Base-by-base conservation (phyloP, 768 basidiomycete genomes). In the Crucibulum laeve region DNA sequence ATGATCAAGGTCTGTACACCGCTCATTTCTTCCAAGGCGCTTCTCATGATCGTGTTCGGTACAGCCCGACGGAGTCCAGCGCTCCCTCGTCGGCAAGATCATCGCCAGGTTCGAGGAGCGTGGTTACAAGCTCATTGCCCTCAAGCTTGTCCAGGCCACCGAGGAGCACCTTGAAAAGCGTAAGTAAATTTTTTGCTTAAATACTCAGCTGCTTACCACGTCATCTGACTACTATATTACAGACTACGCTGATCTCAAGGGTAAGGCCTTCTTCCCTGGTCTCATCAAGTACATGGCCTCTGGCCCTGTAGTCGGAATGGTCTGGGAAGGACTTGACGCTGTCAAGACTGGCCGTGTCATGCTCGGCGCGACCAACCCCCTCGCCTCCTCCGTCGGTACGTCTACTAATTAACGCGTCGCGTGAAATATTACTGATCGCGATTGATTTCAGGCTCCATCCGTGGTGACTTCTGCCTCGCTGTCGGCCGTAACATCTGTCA, bases 11-110 rank as follows among this genome's bases (percentile, higher is more conserved):
- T 84, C 30, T 26, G 58, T 55, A 11, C 17, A 17, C 17, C n/a
- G 21, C 10, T 39, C 22, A 3, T 32, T 15, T n/a, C 4, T 18
- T 41, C 14, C 48, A 28, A 25, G 44, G 28, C 34, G 25, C 36
- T 37, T 15, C n/a, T 13, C n/a, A 18, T 15, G 13, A 40, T 38
- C 38, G 23, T 26, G 25, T 25, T 52, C 15, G 18, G 25, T 36
- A 14, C 24, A 96, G 94, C 96, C 96, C 58, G 96, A 99, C 71
- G 96, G 95, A 67, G 96, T 99, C 74, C 92, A 97, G 72, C 89
- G 96, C 58, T 84, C 77, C 54, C 87, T 97, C 69, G 76, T 94
- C 64, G 95, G 91, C 63, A 85, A 91, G 73, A 97, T 98, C 82
- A 90, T 95, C 69, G 58, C 77, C 61, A 82, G 95, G 57, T 98